Evolutionary conservation across 306 rosid species (phyloP).

Genomic region (Pueraria montana): DNA sequence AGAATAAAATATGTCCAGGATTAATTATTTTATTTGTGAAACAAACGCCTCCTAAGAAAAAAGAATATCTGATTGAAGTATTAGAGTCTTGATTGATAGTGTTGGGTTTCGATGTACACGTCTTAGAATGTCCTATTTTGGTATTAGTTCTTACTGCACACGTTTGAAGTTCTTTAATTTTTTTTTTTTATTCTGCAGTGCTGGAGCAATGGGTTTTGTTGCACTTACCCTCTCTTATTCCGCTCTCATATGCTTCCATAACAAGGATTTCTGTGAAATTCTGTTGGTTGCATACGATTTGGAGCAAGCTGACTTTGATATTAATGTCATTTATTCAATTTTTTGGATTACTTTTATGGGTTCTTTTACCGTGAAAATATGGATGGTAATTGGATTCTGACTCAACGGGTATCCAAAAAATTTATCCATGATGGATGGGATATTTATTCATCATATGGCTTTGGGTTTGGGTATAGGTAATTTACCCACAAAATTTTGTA

Average conservation of each 20-base stretch:
- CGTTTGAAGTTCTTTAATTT: constrained; percentile 19
- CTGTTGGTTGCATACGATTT: constrained; percentile 17
- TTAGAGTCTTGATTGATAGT: neutral
- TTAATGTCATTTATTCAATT: constrained; percentile 12
- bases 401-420: neutral
- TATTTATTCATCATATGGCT: neutral
- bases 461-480: neutral
- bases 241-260: constrained; percentile 77
- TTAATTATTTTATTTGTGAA: no score
- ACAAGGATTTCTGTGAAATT: neutral
- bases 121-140: constrained; percentile 30
- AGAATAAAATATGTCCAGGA: no score
- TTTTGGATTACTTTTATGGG: neutral
- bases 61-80: neutral
- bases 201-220: constrained; percentile 98
- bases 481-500: neutral
- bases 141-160: constrained; percentile 15
- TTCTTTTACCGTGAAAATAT: neutral
- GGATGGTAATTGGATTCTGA: neutral
- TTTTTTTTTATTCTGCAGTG: constrained; percentile 64
- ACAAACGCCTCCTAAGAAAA: no score
- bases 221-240: constrained; percentile 88
- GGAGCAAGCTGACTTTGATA: constrained; percentile 17
- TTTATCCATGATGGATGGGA: neutral
- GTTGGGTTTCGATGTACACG: constrained; percentile 6